Evolutionary conservation across 345 rosid species (phyloP).

Genomic region (Corchorus capsularis): DNA sequence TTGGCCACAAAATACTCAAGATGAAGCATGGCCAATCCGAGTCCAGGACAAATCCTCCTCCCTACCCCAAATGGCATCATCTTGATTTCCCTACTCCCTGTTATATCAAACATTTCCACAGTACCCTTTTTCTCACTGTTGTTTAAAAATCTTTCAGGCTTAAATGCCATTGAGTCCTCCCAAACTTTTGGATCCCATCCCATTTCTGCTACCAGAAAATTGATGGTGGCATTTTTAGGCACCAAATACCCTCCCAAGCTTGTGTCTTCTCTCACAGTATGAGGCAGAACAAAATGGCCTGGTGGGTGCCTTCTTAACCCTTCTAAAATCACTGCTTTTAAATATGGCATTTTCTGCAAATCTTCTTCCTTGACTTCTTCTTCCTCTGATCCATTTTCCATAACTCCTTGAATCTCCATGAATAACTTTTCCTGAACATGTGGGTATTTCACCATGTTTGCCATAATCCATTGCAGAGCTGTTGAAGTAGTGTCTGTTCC

Average conservation of each 20-base stretch:
- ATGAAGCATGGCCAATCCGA: slow-evolving; percentile 33
- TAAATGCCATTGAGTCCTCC: slow-evolving; percentile 46
- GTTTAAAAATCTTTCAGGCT: slow-evolving; percentile 39
- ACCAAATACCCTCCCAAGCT: neutral
- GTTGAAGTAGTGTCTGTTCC: slow-evolving; percentile 38
- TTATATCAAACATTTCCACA: slow-evolving; percentile 31
- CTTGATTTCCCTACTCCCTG: slow-evolving; percentile 44
- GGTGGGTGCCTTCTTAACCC: slow-evolving; percentile 40
- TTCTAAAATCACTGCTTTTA: slow-evolving; percentile 38
- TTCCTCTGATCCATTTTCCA: slow-evolving; percentile 9
- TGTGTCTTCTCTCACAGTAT: slow-evolving; percentile 12
- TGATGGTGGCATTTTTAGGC: neutral
- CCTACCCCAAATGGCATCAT: slow-evolving; percentile 55
- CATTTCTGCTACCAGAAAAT: slow-evolving; percentile 28
- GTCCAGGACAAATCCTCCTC: slow-evolving; percentile 42
- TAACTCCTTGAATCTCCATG: slow-evolving; percentile 22
- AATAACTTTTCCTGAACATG: slow-evolving; percentile 25
- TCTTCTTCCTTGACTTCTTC: slow-evolving; percentile 37
- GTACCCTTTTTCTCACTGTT: neutral
- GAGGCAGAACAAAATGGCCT: slow-evolving; percentile 28
- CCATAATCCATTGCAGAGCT: slow-evolving; percentile 43
- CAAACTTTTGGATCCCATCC: slow-evolving; percentile 40
- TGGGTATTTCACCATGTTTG: slow-evolving; percentile 36
- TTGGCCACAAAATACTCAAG: slow-evolving; percentile 42
- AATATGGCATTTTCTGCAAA: slow-evolving; percentile 34